Percentiles rank a stretch among this genome's conserved stretches.
phyloP scores from a whole-genome alignment of 495 filamentous ascomycete species.

The Hypoxylon intermedium region DNA sequence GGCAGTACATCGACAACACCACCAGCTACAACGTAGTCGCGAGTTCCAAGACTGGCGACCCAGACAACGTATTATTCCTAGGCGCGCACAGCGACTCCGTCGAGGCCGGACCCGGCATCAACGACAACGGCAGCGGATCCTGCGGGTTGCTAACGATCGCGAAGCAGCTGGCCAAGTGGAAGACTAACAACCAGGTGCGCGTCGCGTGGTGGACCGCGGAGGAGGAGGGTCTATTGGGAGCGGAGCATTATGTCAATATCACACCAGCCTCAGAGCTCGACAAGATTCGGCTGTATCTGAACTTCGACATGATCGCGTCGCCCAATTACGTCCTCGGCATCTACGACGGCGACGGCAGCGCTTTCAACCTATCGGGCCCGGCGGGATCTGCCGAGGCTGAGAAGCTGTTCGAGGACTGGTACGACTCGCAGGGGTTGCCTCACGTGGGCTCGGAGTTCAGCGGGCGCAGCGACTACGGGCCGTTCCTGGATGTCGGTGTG shows the following conservation, averaged over 20 bases:
- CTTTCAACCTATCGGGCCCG: conserved; percentile 68
- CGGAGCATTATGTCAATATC: conserved; percentile 61
- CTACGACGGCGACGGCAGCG: conserved; percentile 73
- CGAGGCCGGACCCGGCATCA: conserved; percentile 67
- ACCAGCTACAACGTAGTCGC: conserved; percentile 72
- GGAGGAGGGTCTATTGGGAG: conserved; percentile 70
- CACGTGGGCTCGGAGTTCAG: conserved; percentile 63
- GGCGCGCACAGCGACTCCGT: conserved; percentile 78
- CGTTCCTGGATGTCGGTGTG: conserved; percentile 69
- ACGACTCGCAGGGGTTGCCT: conserved; percentile 48
- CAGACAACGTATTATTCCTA: conserved; percentile 66
- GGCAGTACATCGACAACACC: conserved; percentile 45
- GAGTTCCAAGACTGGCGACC: conserved; percentile 68
- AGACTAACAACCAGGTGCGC: conserved; percentile 69
- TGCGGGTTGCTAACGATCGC: conserved; percentile 71
- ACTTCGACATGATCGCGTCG: conserved; percentile 81
- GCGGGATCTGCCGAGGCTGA: conserved; percentile 69
- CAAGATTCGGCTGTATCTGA: conserved; percentile 72
- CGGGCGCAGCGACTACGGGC: conserved; percentile 72
- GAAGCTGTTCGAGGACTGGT: conserved; percentile 68
- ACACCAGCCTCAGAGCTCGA: conserved; percentile 50
- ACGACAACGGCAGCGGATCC: conserved; percentile 72
- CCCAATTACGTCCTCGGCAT: conserved; percentile 73
- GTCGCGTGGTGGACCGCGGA: conserved; percentile 76
- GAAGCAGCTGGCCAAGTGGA: conserved; percentile 62